A percentile compares a stretch with the other conserved stretches of the same genome.
Conservation (phyloP, 140 eudicot genomes). For the Cichorium intybus region DNA sequence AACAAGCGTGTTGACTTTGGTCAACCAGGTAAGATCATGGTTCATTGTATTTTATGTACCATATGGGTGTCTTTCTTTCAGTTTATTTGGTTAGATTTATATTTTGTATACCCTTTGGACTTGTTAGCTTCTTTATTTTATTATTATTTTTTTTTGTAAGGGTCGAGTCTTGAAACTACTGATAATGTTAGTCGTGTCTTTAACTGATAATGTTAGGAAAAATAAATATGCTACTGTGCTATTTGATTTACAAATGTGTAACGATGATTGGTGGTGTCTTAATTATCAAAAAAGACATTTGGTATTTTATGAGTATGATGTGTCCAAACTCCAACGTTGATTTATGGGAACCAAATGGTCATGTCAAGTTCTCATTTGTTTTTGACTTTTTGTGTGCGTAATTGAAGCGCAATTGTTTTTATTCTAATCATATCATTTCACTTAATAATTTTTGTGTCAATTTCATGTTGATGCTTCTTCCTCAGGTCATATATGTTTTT, state of each 20-base stretch:
- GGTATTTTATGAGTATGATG: not conserved
- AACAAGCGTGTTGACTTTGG: slow-evolving; percentile 33
- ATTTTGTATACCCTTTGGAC: not conserved
- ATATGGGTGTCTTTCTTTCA: not conserved
- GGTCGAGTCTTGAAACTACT: not conserved
- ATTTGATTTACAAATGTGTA: too few relatives aligned
- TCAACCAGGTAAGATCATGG: slow-evolving; percentile 25
- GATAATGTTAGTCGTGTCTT: not conserved
- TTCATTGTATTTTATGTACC: not conserved
- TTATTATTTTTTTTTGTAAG: not conserved
- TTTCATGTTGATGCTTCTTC: not conserved
- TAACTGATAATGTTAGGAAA: too few relatives aligned
- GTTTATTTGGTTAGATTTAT: not conserved
- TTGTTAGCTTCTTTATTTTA: not conserved
- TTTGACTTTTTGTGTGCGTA: not conserved
- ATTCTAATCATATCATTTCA: not conserved
- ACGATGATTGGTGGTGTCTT: too few relatives aligned
- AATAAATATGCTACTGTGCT: too few relatives aligned
- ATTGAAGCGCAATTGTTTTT: not conserved
- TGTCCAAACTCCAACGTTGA: not conserved
- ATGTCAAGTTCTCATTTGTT: not conserved
- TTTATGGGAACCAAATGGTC: not conserved
- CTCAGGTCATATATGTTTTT: not conserved
- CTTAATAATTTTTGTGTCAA: not conserved
- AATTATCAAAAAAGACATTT: too few relatives aligned